Evolutionary conservation across 2,329 filamentous ascomycete genomes (phyloP).

Genomic region (Fusarium sp.): DNA sequence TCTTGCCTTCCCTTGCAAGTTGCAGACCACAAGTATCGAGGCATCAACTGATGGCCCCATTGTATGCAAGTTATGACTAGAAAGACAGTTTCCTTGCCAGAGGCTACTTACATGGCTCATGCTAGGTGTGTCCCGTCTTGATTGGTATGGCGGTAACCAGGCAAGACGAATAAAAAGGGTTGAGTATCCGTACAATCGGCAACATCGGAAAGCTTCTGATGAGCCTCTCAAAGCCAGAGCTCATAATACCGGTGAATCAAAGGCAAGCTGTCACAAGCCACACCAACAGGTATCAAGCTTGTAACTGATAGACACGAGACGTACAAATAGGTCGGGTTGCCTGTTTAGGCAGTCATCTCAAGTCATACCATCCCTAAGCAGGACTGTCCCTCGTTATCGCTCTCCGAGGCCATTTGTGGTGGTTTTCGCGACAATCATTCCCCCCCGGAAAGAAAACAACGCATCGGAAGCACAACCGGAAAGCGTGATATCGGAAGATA

Average conservation of each 20-base stretch:
- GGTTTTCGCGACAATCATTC: slow-evolving; percentile 1
- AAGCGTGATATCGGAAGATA: slow-evolving; percentile 15
- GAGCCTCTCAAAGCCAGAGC: not conserved
- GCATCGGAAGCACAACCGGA: slow-evolving; percentile 14
- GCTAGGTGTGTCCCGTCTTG: slow-evolving; percentile 18
- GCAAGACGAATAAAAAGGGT: slow-evolving; percentile 3
- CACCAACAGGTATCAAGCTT: not conserved
- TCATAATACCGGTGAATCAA: not conserved
- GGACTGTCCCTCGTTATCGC: not conserved
- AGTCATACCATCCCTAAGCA: slow-evolving; percentile 4
- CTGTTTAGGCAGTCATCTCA: slow-evolving; percentile 11
- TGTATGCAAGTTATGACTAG: not conserved
- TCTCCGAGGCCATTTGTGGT: slow-evolving; percentile 2
- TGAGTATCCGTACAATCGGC: not conserved
- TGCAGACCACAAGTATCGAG: not conserved
- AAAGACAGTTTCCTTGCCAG: not conserved
- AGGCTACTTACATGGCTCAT: not conserved
- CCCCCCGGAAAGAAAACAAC: slow-evolving; percentile 6
- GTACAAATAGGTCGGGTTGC: slow-evolving; percentile 18
- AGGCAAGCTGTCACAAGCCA: slow-evolving; percentile 5
- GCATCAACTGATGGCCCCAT: not conserved
- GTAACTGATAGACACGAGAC: slow-evolving; percentile 4
- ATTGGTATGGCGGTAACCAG: slow-evolving; percentile 24
- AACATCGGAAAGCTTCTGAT: not conserved
- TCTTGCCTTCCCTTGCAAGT: not conserved